These are phyloP conservation scores for Entomortierella beljakovae DNA, from an alignment of 192 early-diverging fungal species.

Conservation along the genomic window DNA sequence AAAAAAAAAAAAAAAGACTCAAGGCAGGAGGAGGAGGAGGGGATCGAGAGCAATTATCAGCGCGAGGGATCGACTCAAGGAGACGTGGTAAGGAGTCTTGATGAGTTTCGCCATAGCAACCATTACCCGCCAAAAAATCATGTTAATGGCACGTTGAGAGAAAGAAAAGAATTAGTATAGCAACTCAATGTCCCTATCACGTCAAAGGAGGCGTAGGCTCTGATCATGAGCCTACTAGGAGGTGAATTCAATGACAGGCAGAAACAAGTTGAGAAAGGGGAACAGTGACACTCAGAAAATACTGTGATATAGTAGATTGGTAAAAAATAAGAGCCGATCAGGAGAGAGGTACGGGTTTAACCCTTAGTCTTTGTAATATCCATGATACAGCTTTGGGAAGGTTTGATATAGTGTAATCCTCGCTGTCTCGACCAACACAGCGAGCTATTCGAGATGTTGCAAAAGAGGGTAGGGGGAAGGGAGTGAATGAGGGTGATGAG, in stretches of 20 bases:
- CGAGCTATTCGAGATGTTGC: neutral
- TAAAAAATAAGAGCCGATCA: neutral
- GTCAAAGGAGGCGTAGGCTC: constrained; percentile 23
- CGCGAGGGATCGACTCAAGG: constrained; percentile 1
- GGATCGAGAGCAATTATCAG: too few relatives aligned
- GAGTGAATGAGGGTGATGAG: too few relatives aligned
- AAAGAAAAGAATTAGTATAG: neutral
- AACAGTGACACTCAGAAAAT: neutral
- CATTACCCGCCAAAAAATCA: constrained; percentile 28
- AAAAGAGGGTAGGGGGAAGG: neutral
- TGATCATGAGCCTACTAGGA: constrained; percentile 16
- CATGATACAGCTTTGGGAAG: neutral
- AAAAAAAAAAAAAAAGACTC: neutral
- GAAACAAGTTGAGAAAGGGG: neutral
- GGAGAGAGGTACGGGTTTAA: neutral
- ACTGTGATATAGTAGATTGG: neutral
- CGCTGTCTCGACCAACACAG: neutral
- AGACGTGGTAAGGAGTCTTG: neutral
- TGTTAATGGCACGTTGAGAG: neutral
- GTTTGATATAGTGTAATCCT: neutral
- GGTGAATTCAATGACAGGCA: neutral
- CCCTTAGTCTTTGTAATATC: too few relatives aligned
- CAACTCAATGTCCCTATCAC: constrained; percentile 6
- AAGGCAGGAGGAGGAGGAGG: too few relatives aligned
- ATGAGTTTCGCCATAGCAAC: neutral